Evolutionary conservation across 352 stramenopile species (phyloP).

Genomic region (Globisporangium rhizosaccharum): DNA sequence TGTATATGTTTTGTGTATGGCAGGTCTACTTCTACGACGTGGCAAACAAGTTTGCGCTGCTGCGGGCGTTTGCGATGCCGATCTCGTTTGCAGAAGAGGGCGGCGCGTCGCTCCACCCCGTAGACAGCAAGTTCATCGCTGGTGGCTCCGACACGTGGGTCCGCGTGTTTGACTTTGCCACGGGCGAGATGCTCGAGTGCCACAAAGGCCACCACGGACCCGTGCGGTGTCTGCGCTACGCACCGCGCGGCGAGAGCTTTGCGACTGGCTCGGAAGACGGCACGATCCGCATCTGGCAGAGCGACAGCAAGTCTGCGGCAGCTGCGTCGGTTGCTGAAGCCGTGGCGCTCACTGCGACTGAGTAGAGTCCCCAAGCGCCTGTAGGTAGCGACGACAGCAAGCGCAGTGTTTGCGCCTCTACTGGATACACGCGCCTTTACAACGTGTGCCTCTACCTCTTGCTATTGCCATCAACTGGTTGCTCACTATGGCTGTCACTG

Average conservation of each 20-base stretch:
- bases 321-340: constrained; percentile 57
- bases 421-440: neutral
- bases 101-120: constrained; percentile 84
- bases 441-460: neutral
- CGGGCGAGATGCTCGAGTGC: constrained; percentile 90
- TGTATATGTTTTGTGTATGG: neutral
- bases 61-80: constrained; percentile 77
- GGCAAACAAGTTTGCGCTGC: constrained; percentile 42
- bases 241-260: constrained; percentile 90
- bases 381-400: constrained; percentile 7
- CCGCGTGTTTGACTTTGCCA: constrained; percentile 92
- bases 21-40: constrained; percentile 94
- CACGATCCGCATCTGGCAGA: constrained; percentile 96
- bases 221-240: constrained; percentile 95
- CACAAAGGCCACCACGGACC: constrained; percentile 98
- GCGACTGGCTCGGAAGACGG: constrained; percentile 97
- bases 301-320: constrained; percentile 55
- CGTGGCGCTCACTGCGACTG: neutral
- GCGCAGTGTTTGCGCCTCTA: too few relatives aligned
- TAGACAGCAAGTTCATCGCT: constrained; percentile 84
- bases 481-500: too few relatives aligned
- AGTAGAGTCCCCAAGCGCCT: constrained; percentile 2
- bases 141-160: constrained; percentile 96
- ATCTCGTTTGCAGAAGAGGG: constrained; percentile 91
- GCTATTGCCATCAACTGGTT: neutral